These are phyloP conservation scores for Millerozyma acaciae DNA, from an alignment of 805 yeast species.

Conservation along the genomic window DNA sequence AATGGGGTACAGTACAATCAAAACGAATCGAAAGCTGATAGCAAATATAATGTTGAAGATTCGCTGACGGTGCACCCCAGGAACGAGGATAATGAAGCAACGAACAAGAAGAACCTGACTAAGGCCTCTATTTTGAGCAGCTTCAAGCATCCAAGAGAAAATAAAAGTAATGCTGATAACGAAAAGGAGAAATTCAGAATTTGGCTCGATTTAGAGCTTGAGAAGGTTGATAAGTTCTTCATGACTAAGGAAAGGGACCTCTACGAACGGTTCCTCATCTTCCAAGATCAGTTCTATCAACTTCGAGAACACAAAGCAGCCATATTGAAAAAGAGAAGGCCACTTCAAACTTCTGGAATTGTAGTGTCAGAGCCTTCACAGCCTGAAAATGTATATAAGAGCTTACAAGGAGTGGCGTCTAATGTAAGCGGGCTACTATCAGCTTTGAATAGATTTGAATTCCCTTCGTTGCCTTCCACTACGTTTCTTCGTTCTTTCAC, in stretches of 20 bases:
- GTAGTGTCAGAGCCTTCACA: too few relatives aligned
- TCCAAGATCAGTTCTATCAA: constrained; percentile 68
- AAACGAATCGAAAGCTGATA: not conserved
- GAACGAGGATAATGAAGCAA: too few relatives aligned
- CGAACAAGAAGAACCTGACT: too few relatives aligned
- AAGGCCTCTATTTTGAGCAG: too few relatives aligned
- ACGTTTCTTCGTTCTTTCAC: constrained; percentile 26
- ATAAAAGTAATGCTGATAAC: not conserved
- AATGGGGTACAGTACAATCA: too few relatives aligned
- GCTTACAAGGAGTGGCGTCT: constrained; percentile 27
- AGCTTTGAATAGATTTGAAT: constrained; percentile 28
- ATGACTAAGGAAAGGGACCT: constrained; percentile 57
- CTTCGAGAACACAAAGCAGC: constrained; percentile 48
- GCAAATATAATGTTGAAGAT: not conserved
- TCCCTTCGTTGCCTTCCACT: constrained; percentile 40
- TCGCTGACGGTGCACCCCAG: not conserved
- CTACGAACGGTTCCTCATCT: constrained; percentile 51
- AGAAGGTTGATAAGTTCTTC: constrained; percentile 60
- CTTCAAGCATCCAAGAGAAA: too few relatives aligned
- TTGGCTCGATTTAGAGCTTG: constrained; percentile 65
- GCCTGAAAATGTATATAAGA: constrained; percentile 14
- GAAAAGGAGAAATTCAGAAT: constrained; percentile 44
- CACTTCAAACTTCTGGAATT: too few relatives aligned
- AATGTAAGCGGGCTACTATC: constrained; percentile 22
- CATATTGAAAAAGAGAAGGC: constrained; percentile 5